A percentile compares a stretch with the other conserved stretches of the same genome.
Conservation (phyloP, 352 stramenopile genomes). For the Phytophthora lateralis region DNA sequence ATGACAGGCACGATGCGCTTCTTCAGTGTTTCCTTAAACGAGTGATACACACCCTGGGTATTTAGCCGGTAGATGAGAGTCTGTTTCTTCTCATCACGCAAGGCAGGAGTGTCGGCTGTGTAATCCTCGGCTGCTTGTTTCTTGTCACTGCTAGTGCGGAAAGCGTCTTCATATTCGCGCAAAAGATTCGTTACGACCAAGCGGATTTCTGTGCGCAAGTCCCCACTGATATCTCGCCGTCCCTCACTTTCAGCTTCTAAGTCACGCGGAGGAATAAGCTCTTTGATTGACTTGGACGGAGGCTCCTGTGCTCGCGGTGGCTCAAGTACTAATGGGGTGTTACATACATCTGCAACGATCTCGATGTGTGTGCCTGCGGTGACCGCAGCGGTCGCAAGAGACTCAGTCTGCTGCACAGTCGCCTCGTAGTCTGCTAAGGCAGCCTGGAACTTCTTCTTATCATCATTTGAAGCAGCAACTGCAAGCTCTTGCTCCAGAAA, state of each 20-base stretch:
- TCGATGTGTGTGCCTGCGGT: slow-evolving; percentile 38
- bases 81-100: slow-evolving; percentile 71
- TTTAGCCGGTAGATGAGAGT: slow-evolving; percentile 82
- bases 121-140: slow-evolving; percentile 14
- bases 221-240: slow-evolving; percentile 40
- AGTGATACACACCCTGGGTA: slow-evolving; percentile 75
- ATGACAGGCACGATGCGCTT: slow-evolving; percentile 80
- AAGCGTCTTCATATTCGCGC: slow-evolving; percentile 62
- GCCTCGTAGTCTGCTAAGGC: slow-evolving; percentile 70
- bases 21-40: slow-evolving; percentile 86
- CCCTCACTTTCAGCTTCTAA: slow-evolving; percentile 54
- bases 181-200: slow-evolving; percentile 58
- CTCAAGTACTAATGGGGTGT: slow-evolving; percentile 42
- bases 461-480: slow-evolving; percentile 53
- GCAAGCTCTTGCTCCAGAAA: slow-evolving; percentile 66
- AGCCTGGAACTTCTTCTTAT: slow-evolving; percentile 78
- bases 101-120: slow-evolving; percentile 21
- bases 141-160: slow-evolving; percentile 20
- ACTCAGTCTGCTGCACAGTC: slow-evolving; percentile 30
- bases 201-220: slow-evolving; percentile 69
- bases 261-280: slow-evolving; percentile 60
- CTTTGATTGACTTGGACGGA: slow-evolving; percentile 42
- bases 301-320: slow-evolving; percentile 34
- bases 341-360: slow-evolving; percentile 36
- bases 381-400: slow-evolving; percentile 32